Percentiles rank a stretch among this genome's conserved stretches.
Conservation (phyloP, 75 land plant genomes). For the Pinus tabuliformis region DNA sequence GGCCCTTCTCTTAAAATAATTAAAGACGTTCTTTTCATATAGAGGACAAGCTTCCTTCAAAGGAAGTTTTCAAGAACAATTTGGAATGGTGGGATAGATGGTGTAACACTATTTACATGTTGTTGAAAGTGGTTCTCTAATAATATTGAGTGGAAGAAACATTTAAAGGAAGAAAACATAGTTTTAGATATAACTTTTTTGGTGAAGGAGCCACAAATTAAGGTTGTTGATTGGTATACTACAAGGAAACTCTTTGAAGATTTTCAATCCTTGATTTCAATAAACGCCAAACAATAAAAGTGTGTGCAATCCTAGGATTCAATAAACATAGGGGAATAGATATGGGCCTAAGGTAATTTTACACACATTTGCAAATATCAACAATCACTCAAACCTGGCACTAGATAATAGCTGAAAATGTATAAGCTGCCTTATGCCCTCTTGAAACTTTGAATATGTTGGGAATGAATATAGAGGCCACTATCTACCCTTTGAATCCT, state of each 20-base stretch:
- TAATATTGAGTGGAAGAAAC: neutral
- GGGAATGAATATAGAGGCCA: too few relatives aligned
- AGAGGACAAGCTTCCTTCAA: constrained; percentile 21
- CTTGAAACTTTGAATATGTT: too few relatives aligned
- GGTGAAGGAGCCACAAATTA: neutral
- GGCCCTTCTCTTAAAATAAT: neutral
- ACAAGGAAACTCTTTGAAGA: neutral
- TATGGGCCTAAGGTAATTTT: too few relatives aligned
- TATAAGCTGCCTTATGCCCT: too few relatives aligned
- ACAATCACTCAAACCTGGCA: too few relatives aligned
- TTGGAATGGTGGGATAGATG: constrained; percentile 16
- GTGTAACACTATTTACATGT: constrained; percentile 5
- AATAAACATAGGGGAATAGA: too few relatives aligned
- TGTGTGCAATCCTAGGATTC: too few relatives aligned
- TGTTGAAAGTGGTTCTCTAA: constrained; percentile 11
- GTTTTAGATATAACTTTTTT: neutral
- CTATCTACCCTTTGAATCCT: too few relatives aligned
- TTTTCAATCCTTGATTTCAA: too few relatives aligned
- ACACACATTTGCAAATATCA: too few relatives aligned
- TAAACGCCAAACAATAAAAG: too few relatives aligned
- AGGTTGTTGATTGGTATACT: neutral
- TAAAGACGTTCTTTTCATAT: neutral
- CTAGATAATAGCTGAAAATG: too few relatives aligned
- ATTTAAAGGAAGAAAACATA: neutral
- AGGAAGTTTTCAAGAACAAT: constrained; percentile 10